Percentiles rank a stretch among this genome's conserved stretches.
Conservation (phyloP, 148 eudicot species). For the Nepenthes gracilis region DNA sequence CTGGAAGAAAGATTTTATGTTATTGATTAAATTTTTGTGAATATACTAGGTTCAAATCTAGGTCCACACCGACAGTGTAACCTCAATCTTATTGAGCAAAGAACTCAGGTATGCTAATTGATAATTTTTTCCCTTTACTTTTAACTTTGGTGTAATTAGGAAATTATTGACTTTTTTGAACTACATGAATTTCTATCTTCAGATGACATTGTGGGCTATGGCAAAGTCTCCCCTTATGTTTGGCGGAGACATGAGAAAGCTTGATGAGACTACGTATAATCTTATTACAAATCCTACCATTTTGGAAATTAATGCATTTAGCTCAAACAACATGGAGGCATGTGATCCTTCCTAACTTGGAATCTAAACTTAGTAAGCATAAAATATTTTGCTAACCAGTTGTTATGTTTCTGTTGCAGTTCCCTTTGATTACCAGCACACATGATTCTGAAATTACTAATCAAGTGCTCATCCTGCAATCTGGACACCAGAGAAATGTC, state of each 20-base stretch:
- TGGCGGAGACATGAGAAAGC: conserved; percentile 90
- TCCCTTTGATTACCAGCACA: conserved; percentile 25
- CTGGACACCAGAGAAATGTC: conserved; percentile 8
- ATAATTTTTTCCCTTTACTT: conserved; percentile 1
- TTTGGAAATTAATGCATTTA: conserved; percentile 74
- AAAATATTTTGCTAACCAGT: conserved; percentile 1
- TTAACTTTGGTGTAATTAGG: background rate
- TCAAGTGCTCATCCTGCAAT: conserved; percentile 7
- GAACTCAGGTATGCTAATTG: conserved; percentile 53
- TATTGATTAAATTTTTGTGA: background rate
- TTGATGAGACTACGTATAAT: conserved; percentile 49
- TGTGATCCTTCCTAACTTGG: conserved; percentile 8
- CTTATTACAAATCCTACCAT: conserved; percentile 72
- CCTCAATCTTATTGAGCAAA: conserved; percentile 58
- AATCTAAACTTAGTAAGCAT: background rate
- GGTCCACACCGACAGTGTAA: conserved; percentile 72
- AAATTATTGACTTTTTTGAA: background rate
- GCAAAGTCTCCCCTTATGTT: conserved; percentile 93
- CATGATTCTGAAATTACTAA: conserved; percentile 3
- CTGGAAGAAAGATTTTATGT: background rate
- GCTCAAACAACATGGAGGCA: conserved; percentile 82
- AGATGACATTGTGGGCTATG: conserved; percentile 97
- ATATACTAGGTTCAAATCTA: conserved; percentile 44
- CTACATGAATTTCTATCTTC: conserved; percentile 6
- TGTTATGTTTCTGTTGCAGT: conserved; percentile 29